Evolutionary conservation across 148 eudicot genomes (phyloP).

Genomic region (Camellia granthamiana): DNA sequence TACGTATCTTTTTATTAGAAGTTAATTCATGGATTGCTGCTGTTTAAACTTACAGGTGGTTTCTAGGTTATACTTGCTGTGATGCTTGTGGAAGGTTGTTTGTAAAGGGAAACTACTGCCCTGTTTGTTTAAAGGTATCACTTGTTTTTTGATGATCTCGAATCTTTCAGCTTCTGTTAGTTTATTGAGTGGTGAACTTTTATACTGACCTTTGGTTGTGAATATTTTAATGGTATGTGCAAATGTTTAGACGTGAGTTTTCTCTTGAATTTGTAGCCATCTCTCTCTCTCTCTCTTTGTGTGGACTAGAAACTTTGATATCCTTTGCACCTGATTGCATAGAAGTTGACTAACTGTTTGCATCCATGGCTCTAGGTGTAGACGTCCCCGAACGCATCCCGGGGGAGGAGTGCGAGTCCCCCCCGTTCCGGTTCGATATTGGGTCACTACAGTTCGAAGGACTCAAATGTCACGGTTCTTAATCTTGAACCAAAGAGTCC

Average conservation of each 20-base stretch:
- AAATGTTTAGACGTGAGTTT: background rate
- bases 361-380: conserved; percentile 33
- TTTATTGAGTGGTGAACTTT: background rate
- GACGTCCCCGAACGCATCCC: too few species aligned
- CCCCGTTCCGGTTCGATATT: too few species aligned
- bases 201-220: background rate
- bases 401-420: too few species aligned
- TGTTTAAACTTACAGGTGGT: conserved; percentile 66
- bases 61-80: conserved; percentile 92
- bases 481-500: too few species aligned
- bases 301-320: background rate
- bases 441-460: too few species aligned
- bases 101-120: conserved; percentile 92
- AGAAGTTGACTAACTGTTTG: conserved; percentile 12
- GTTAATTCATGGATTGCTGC: background rate
- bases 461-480: too few species aligned
- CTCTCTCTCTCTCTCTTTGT: conserved; percentile 5
- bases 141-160: conserved; percentile 2
- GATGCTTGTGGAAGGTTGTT: conserved; percentile 99
- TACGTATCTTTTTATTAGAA: background rate
- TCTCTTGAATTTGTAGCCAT: background rate
- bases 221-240: background rate
- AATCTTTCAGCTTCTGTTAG: background rate
- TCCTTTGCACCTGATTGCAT: background rate
- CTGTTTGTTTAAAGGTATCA: conserved; percentile 90